Conservation (phyloP, 495 filamentous ascomycete species). For the Annulohypoxylon nitens region DNA sequence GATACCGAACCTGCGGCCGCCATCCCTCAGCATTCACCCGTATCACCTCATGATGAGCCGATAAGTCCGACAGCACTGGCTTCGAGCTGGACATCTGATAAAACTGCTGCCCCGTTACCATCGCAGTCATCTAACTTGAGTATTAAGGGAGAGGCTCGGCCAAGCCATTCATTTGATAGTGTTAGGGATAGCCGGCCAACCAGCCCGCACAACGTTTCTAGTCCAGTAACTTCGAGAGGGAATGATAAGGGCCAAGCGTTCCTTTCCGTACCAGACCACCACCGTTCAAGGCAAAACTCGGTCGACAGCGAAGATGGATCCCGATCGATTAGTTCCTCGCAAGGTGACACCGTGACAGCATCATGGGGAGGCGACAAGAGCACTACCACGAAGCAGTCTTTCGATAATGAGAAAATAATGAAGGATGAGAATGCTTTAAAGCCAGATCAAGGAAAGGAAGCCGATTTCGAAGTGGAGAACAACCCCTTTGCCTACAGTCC, state of each 20-base stretch:
- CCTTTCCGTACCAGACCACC: slow-evolving; percentile 62
- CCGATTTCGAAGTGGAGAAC: slow-evolving; percentile 72
- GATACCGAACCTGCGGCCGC: slow-evolving; percentile 51
- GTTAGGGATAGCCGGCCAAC: slow-evolving; percentile 80
- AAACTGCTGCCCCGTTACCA: slow-evolving; percentile 53
- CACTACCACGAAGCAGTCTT: slow-evolving; percentile 47
- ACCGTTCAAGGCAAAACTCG: slow-evolving; percentile 66
- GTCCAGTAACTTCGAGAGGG: slow-evolving; percentile 66
- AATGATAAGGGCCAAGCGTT: slow-evolving; percentile 61
- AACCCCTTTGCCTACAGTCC: slow-evolving; percentile 80
- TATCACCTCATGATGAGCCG: slow-evolving; percentile 60
- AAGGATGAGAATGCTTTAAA: slow-evolving; percentile 68
- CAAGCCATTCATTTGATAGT: slow-evolving; percentile 76
- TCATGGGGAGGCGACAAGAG: slow-evolving; percentile 57
- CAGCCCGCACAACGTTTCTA: slow-evolving; percentile 90
- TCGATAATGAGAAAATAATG: slow-evolving; percentile 63
- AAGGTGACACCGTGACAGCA: slow-evolving; percentile 57
- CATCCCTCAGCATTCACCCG: slow-evolving; percentile 58
- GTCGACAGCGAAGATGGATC: slow-evolving; percentile 65
- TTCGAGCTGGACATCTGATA: slow-evolving; percentile 62
- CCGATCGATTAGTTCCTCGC: slow-evolving; percentile 60
- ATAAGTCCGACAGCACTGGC: slow-evolving; percentile 62
- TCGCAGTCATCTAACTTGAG: slow-evolving; percentile 48
- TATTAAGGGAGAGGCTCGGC: slow-evolving; percentile 64
- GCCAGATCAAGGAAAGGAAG: slow-evolving; percentile 74